These are phyloP conservation scores for Leccinum incarnatum DNA, from an alignment of 768 basidiomycete genomes.

Conservation along the genomic window DNA sequence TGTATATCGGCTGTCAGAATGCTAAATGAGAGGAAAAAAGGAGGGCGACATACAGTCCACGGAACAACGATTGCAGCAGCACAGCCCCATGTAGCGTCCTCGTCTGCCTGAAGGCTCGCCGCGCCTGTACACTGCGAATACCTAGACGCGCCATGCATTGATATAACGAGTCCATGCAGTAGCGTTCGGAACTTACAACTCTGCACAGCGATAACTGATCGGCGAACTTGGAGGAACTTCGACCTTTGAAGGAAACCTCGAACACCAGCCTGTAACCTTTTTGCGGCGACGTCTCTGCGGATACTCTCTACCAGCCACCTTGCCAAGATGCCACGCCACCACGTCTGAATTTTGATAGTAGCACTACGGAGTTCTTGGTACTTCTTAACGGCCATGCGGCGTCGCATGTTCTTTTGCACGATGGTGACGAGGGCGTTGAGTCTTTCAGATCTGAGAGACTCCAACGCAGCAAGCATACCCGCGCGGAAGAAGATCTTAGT, in stretches of 20 bases:
- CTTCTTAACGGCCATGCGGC: constrained; percentile 77
- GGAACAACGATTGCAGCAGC: constrained; percentile 75
- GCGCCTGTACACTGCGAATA: constrained; percentile 71
- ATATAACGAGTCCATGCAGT: constrained; percentile 1
- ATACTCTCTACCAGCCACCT: constrained; percentile 66
- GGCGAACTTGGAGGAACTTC: constrained; percentile 59
- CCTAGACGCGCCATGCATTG: constrained; percentile 40
- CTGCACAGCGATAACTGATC: constrained; percentile 71
- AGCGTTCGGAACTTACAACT: constrained; percentile 59
- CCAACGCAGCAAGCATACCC: constrained; percentile 95
- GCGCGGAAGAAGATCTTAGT: constrained; percentile 99
- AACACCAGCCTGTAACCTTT: constrained; percentile 68
- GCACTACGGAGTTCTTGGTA: constrained; percentile 70
- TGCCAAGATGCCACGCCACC: constrained; percentile 91
- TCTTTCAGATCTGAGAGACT: constrained; percentile 83
- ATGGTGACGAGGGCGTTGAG: constrained; percentile 91
- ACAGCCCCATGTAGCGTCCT: constrained; percentile 62
- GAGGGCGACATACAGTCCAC: constrained; percentile 76
- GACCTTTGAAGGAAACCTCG: constrained; percentile 74
- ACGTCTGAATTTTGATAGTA: constrained; percentile 85
- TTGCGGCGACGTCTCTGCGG: constrained; percentile 71
- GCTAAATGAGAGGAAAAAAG: constrained; percentile 18
- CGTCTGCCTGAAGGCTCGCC: constrained; percentile 55
- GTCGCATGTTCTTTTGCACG: constrained; percentile 95
- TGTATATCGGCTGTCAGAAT: constrained; percentile 26